A percentile compares a stretch with the other conserved stretches of the same genome.
These are phyloP conservation scores for Omphalea diandra DNA, from an alignment of 441 rosid species.

Conservation along the genomic window DNA sequence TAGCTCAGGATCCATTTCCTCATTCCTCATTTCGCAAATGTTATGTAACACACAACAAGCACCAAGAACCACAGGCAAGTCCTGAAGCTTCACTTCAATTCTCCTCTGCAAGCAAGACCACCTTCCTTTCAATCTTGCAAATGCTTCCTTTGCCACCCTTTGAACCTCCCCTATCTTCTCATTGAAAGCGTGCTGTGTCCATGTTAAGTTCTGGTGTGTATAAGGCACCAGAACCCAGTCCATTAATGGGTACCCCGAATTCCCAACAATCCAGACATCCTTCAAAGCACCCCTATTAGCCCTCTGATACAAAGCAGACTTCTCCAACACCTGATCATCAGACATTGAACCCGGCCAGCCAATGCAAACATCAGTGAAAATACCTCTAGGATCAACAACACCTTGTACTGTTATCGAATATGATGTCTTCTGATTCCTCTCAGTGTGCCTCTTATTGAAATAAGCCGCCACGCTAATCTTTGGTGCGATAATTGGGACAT, in stretches of 20 bases:
- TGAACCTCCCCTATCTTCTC: slow-evolving; percentile 53
- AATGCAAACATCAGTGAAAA: slow-evolving; percentile 74
- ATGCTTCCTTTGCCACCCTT: slow-evolving; percentile 47
- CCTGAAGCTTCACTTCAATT: slow-evolving; percentile 77
- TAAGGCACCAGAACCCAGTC: slow-evolving; percentile 89
- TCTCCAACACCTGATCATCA: slow-evolving; percentile 69
- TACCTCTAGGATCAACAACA: slow-evolving; percentile 65
- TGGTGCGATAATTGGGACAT: slow-evolving; percentile 76
- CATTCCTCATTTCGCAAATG: slow-evolving; percentile 70
- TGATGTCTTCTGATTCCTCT: slow-evolving; percentile 79
- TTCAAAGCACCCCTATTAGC: slow-evolving; percentile 58
- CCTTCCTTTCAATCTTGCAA: slow-evolving; percentile 59
- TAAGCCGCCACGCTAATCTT: slow-evolving; percentile 63
- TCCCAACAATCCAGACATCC: slow-evolving; percentile 74
- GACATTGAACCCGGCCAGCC: slow-evolving; percentile 90
- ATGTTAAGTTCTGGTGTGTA: slow-evolving; percentile 63
- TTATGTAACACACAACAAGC: slow-evolving; percentile 89
- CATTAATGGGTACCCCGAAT: slow-evolving; percentile 56
- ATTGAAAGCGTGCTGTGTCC: slow-evolving; percentile 82
- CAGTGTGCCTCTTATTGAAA: slow-evolving; percentile 77
- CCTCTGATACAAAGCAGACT: slow-evolving; percentile 60
- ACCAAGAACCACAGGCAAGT: slow-evolving; percentile 74
- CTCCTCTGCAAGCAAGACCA: slow-evolving; percentile 82
- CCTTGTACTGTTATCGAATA: slow-evolving; percentile 87
- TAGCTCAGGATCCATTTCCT: slow-evolving; percentile 46